These are phyloP conservation scores for Pelargonium citronellum DNA, from an alignment of 441 rosid genomes.

Conservation along the genomic window DNA sequence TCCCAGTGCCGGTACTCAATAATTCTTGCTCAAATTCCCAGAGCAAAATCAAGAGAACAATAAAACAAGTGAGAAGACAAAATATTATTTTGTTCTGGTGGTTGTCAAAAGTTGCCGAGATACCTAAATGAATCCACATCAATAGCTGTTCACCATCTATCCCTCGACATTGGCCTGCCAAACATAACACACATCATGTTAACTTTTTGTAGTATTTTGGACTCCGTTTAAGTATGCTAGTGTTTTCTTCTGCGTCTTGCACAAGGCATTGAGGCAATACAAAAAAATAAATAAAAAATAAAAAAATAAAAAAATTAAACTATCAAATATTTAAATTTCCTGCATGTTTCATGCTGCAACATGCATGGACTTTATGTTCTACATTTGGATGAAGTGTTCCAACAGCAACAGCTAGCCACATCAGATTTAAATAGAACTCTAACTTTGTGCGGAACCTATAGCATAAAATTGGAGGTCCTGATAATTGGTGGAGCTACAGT, in stretches of 20 bases:
- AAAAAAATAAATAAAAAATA: too few species aligned
- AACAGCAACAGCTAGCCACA: not conserved
- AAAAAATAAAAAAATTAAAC: too few species aligned
- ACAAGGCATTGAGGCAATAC: too few species aligned
- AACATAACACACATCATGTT: not conserved
- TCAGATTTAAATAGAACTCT: not conserved
- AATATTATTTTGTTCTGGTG: constrained; percentile 38
- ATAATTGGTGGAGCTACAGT: not conserved
- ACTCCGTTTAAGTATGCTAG: too few species aligned
- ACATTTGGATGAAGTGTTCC: not conserved
- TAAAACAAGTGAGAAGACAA: constrained; percentile 22
- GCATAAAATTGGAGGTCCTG: not conserved
- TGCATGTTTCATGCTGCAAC: not conserved
- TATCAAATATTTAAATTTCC: not conserved
- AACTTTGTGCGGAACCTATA: not conserved
- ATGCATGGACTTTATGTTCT: not conserved
- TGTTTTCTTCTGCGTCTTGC: too few species aligned
- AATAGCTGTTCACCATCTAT: constrained; percentile 48
- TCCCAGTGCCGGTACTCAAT: constrained; percentile 26
- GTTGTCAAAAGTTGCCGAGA: constrained; percentile 29
- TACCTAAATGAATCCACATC: constrained; percentile 23
- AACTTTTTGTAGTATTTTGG: not conserved
- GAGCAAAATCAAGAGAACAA: constrained; percentile 33
- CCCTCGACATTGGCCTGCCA: constrained; percentile 52
- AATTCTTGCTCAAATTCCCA: constrained; percentile 39